Evolutionary conservation across 176 grass and related monocot genomes (phyloP).

Genomic region (Cenchrus purpureus): DNA sequence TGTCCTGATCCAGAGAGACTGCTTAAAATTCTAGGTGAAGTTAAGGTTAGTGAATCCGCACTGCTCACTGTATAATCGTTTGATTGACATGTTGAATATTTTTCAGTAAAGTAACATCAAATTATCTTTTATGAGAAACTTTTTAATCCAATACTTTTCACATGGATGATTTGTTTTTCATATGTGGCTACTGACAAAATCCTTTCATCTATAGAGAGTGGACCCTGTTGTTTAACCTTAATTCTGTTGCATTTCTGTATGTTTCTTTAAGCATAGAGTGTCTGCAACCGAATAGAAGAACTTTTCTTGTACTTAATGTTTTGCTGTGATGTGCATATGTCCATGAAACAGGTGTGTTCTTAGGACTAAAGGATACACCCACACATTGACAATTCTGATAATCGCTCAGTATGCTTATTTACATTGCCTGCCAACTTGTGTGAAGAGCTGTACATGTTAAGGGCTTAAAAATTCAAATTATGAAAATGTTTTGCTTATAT

Average conservation of each 20-base stretch:
- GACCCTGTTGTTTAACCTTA: constrained; percentile 7
- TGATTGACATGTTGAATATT: neutral
- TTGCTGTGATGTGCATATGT: neutral
- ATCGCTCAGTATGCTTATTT: neutral
- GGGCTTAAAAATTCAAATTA: constrained; percentile 3
- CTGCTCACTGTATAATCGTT: constrained; percentile 33
- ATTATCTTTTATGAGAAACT: neutral
- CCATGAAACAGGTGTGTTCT: neutral
- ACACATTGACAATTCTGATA: neutral
- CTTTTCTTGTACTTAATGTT: neutral
- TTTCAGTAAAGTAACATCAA: constrained; percentile 1
- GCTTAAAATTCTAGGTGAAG: constrained; percentile 66
- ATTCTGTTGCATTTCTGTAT: neutral
- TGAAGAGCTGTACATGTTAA: neutral
- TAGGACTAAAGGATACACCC: neutral
- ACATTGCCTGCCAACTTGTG: neutral
- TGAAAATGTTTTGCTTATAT: neutral
- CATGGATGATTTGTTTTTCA: neutral
- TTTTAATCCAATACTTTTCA: neutral
- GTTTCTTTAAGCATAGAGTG: neutral
- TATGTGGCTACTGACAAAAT: neutral
- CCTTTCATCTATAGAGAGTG: neutral
- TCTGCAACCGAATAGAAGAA: neutral
- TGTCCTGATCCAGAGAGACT: constrained; percentile 80
- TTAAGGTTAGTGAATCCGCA: constrained; percentile 69